Evolutionary conservation across 495 filamentous ascomycete genomes (phyloP).

Genomic region (Acidiella bohemica): DNA sequence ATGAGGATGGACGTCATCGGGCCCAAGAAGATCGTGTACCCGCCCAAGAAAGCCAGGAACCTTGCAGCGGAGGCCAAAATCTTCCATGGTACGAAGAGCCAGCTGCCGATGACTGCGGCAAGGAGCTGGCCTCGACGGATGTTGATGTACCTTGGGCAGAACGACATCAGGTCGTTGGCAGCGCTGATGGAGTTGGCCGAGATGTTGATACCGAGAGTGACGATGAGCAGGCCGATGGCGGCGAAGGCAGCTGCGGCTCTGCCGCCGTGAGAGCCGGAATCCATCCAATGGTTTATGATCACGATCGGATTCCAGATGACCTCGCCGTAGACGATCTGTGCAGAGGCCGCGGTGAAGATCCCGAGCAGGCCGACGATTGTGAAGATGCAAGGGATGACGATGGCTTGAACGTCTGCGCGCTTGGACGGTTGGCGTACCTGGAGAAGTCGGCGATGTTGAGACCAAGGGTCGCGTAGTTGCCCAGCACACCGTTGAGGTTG

Average conservation of each 20-base stretch:
- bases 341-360: conserved; percentile 19
- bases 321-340: conserved; percentile 14
- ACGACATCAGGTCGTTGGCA: conserved; percentile 48
- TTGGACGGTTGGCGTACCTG: conserved; percentile 15
- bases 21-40: conserved; percentile 49
- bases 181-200: conserved; percentile 54
- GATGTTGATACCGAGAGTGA: conserved; percentile 36
- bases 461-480: conserved; percentile 20
- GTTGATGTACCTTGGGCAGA: conserved; percentile 46
- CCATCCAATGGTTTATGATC: conserved; percentile 18
- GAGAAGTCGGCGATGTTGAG: conserved; percentile 22
- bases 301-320: conserved; percentile 20
- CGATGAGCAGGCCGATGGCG: conserved; percentile 33
- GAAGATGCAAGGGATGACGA: conserved; percentile 17
- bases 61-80: conserved; percentile 44
- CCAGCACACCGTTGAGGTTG: conserved; percentile 20
- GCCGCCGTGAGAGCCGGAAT: conserved; percentile 10
- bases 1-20: conserved; percentile 55
- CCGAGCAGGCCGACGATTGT: conserved; percentile 20
- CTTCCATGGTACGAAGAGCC: conserved; percentile 43
- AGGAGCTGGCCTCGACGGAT: conserved; percentile 50
- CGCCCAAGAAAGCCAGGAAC: conserved; percentile 46
- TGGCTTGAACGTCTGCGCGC: conserved; percentile 17
- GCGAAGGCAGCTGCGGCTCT: conserved; percentile 27
- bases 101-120: conserved; percentile 41